These are phyloP conservation scores for Hirschioporus abietinus DNA, from an alignment of 768 basidiomycete genomes.

Conservation along the genomic window DNA sequence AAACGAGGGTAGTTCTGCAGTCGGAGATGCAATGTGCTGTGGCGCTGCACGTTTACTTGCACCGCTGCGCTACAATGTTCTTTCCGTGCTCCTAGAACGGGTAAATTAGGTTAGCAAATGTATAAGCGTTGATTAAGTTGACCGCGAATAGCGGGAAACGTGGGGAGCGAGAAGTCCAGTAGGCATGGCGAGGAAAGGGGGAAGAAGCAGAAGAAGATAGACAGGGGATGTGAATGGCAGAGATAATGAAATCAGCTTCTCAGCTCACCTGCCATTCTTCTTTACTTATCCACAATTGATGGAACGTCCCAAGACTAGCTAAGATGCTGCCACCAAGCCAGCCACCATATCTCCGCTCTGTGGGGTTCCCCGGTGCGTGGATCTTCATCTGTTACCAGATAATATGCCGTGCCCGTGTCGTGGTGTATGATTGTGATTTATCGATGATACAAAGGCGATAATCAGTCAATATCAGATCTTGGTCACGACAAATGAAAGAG, in stretches of 20 bases:
- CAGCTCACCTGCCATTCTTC: slow-evolving; percentile 84
- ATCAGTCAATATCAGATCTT: background rate
- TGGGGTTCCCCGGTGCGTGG: slow-evolving; percentile 85
- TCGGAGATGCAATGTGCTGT: background rate
- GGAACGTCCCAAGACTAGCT: slow-evolving; percentile 94
- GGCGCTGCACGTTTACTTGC: slow-evolving; percentile 48
- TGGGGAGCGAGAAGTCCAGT: background rate
- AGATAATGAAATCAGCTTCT: slow-evolving; percentile 4
- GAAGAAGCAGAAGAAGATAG: background rate
- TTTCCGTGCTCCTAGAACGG: slow-evolving; percentile 68
- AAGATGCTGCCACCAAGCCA: slow-evolving; percentile 97
- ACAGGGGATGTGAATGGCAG: background rate
- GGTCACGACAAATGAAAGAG: background rate
- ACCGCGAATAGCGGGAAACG: background rate
- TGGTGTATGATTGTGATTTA: background rate
- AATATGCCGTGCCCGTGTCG: background rate
- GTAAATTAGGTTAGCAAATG: slow-evolving; percentile 5
- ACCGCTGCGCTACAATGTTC: slow-evolving; percentile 77
- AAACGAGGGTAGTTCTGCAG: background rate
- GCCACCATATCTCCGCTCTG: slow-evolving; percentile 85
- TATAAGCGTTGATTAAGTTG: slow-evolving; percentile 3
- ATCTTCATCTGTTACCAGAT: slow-evolving; percentile 66
- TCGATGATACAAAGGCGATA: background rate
- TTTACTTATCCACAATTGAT: slow-evolving; percentile 91
- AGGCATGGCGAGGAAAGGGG: background rate